Conservation (phyloP, 192 early-diverging fungal species). For the Umbelopsis ramanniana region DNA sequence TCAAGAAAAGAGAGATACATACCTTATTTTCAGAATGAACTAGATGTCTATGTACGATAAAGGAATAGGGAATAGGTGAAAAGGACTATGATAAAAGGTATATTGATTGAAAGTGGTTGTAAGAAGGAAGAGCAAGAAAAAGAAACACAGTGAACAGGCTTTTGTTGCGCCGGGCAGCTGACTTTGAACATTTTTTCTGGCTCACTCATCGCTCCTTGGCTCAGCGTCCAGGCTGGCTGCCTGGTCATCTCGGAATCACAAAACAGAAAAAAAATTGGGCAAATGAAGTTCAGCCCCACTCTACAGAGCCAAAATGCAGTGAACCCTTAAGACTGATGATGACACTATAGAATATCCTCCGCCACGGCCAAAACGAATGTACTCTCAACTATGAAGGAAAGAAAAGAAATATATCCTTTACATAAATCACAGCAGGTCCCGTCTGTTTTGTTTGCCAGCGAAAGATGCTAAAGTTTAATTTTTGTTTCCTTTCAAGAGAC, state of each 20-base stretch:
- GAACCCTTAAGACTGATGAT: no score
- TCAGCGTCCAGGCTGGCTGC: neutral
- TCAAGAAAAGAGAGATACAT: neutral
- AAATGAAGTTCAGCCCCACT: no score
- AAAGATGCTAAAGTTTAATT: constrained; percentile 2
- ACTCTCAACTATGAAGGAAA: no score
- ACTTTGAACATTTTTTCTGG: constrained; percentile 25
- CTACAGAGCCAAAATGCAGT: no score
- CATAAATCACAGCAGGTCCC: no score
- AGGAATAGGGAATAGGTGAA: neutral
- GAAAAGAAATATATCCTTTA: no score
- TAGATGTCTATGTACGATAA: neutral
- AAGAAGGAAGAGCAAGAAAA: constrained; percentile 20
- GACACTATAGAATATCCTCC: no score
- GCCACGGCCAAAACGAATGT: no score
- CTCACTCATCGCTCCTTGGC: constrained; percentile 1
- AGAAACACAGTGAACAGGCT: constrained; percentile 21
- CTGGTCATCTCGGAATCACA: neutral
- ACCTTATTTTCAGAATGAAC: neutral
- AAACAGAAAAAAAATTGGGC: no score
- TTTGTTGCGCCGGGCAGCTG: constrained; percentile 21
- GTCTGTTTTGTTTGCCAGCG: neutral
- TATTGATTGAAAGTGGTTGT: constrained; percentile 9
- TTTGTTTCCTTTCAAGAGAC: neutral
- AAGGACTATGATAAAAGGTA: neutral